These are phyloP conservation scores for Phytophthora litchii DNA, from an alignment of 352 stramenopile genomes.

Conservation along the genomic window DNA sequence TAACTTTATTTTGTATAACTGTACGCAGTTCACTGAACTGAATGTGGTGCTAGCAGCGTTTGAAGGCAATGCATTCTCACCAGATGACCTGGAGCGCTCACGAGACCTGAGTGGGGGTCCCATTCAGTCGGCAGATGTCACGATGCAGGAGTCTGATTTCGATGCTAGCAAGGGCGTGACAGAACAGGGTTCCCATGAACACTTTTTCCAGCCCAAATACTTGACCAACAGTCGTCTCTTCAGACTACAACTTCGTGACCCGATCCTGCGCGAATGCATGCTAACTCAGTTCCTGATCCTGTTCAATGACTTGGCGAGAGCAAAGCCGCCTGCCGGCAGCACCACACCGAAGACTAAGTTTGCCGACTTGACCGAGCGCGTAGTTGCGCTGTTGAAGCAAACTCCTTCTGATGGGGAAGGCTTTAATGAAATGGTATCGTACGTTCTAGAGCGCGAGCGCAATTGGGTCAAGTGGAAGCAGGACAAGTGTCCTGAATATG, in stretches of 20 bases:
- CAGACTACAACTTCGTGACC: slow-evolving; percentile 89
- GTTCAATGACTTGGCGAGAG: slow-evolving; percentile 72
- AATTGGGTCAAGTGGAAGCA: slow-evolving; percentile 93
- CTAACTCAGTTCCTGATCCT: slow-evolving; percentile 88
- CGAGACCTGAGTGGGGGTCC: slow-evolving; percentile 45
- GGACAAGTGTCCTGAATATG: slow-evolving; percentile 86
- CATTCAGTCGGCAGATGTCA: slow-evolving; percentile 22
- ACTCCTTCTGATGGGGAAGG: slow-evolving; percentile 87
- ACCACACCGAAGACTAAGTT: slow-evolving; percentile 69
- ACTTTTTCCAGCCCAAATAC: slow-evolving; percentile 94
- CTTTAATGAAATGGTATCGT: slow-evolving; percentile 89
- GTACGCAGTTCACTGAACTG: slow-evolving; percentile 68
- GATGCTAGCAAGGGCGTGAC: slow-evolving; percentile 12
- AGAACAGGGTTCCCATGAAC: slow-evolving; percentile 47
- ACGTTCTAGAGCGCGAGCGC: slow-evolving; percentile 86
- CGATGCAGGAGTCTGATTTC: slow-evolving; percentile 22
- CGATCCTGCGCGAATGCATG: slow-evolving; percentile 90
- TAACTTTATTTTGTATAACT: slow-evolving; percentile 11
- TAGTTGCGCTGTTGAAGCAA: slow-evolving; percentile 79
- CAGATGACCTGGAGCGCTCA: slow-evolving; percentile 76
- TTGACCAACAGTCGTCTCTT: slow-evolving; percentile 92
- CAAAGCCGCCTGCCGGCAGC: slow-evolving; percentile 53
- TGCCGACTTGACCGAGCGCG: slow-evolving; percentile 67
- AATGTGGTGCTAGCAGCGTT: slow-evolving; percentile 82
- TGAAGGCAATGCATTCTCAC: slow-evolving; percentile 87